Percentiles rank a stretch among this genome's conserved stretches.
Evolutionary conservation across 1,139 yeast genomes (phyloP).

Genomic region (Blastobotrys malaysiensis): DNA sequence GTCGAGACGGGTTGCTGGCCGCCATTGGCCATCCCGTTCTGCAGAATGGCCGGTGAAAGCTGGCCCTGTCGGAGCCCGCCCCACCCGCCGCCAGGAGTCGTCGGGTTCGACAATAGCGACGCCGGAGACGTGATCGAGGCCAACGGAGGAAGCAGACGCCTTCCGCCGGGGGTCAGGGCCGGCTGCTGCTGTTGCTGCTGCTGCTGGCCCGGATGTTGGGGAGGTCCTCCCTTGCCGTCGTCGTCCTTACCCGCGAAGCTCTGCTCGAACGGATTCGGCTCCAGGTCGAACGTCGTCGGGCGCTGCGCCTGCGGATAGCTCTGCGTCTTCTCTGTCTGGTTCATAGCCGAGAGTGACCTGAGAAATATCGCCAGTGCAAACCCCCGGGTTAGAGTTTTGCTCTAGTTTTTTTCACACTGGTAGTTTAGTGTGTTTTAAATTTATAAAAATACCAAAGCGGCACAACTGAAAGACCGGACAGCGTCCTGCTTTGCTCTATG

Average conservation of each 20-base stretch:
- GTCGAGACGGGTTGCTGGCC: constrained; percentile 5
- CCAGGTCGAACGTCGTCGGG: constrained; percentile 53
- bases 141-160: constrained; percentile 34
- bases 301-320: neutral
- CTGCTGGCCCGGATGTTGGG: constrained; percentile 16
- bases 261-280: constrained; percentile 93
- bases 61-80: constrained; percentile 30
- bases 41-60: constrained; percentile 32
- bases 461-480: neutral
- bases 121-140: constrained; percentile 34
- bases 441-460: neutral
- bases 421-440: neutral
- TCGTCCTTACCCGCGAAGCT: constrained; percentile 68
- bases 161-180: constrained; percentile 30
- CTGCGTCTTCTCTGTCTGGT: neutral
- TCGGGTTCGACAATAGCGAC: constrained; percentile 24
- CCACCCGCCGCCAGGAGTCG: constrained; percentile 22
- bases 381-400: neutral
- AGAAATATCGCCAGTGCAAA: neutral
- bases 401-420: too few species aligned
- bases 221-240: constrained; percentile 13
- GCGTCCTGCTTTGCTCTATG: too few species aligned
- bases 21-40: constrained; percentile 17
- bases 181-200: constrained; percentile 12
- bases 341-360: neutral